phyloP scores from a whole-genome alignment of 31 red algal genomes.

The Odonthalia washingtoniensis region DNA sequence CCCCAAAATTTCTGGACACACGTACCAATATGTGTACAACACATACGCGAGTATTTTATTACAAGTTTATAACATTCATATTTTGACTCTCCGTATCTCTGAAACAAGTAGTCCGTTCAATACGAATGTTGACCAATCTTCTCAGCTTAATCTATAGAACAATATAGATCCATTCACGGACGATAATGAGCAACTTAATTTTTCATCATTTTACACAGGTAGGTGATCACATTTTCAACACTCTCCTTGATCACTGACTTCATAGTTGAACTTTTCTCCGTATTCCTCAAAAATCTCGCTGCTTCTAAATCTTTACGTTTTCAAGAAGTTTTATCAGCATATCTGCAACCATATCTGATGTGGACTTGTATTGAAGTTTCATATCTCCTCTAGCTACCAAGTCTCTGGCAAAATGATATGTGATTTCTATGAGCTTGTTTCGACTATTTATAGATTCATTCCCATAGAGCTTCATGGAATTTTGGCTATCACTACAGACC shows the following conservation, averaged over 20 bases:
- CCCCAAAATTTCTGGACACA: too few relatives aligned
- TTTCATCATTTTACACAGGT: too few relatives aligned
- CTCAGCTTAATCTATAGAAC: too few relatives aligned
- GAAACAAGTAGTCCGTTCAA: too few relatives aligned
- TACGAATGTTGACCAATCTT: too few relatives aligned
- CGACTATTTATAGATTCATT: not conserved
- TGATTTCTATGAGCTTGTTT: constrained; percentile 2
- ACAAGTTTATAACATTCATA: too few relatives aligned
- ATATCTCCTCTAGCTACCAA: constrained; percentile 1
- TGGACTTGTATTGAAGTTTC: not conserved
- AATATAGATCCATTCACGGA: too few relatives aligned
- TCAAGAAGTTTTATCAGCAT: not conserved
- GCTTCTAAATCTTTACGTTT: not conserved
- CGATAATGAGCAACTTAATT: too few relatives aligned
- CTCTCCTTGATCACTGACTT: not conserved
- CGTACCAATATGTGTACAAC: too few relatives aligned
- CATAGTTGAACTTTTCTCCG: not conserved
- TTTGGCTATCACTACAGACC: not conserved
- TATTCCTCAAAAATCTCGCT: not conserved
- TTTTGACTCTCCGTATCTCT: too few relatives aligned
- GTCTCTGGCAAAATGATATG: constrained; percentile 24
- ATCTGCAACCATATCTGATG: not conserved
- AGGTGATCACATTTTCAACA: not conserved
- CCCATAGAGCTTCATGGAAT: not conserved
- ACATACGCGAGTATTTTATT: too few relatives aligned